Conservation (phyloP, 441 rosid species). For the Theobroma grandiflorum region DNA sequence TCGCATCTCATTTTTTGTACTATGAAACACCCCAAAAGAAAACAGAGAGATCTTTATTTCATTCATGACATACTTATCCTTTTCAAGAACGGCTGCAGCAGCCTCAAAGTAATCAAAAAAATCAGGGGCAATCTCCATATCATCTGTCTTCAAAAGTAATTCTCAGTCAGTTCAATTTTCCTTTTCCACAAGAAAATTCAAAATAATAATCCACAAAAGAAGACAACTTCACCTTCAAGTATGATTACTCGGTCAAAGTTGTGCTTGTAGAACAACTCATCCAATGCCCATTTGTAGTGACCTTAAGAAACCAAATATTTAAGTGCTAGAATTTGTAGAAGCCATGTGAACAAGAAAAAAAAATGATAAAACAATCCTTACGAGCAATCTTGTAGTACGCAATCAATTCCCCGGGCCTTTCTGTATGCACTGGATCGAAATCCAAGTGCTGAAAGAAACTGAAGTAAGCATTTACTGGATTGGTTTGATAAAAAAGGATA, state of each 20-base stretch:
- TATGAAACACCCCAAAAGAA: slow-evolving; percentile 21
- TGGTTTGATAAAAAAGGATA: slow-evolving; percentile 18
- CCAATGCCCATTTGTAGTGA: slow-evolving; percentile 99
- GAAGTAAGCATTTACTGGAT: slow-evolving; percentile 31
- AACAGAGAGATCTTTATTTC: slow-evolving; percentile 20
- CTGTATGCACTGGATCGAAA: slow-evolving; percentile 70
- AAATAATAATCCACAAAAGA: slow-evolving; percentile 7
- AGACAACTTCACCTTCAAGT: slow-evolving; percentile 78
- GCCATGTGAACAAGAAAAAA: slow-evolving; percentile 24
- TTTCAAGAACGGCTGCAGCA: slow-evolving; percentile 84
- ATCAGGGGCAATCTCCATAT: slow-evolving; percentile 96
- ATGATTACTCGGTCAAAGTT: slow-evolving; percentile 83
- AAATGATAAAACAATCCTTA: slow-evolving; percentile 48
- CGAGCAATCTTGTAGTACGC: slow-evolving; percentile 97
- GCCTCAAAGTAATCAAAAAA: slow-evolving; percentile 98
- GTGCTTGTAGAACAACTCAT: slow-evolving; percentile 79
- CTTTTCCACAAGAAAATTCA: slow-evolving; percentile 2
- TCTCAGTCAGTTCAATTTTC: slow-evolving; percentile 29
- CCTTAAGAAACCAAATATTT: slow-evolving; percentile 51
- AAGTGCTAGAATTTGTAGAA: slow-evolving; percentile 33
- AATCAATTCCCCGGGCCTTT: slow-evolving; percentile 90
- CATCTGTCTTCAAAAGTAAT: slow-evolving; percentile 69
- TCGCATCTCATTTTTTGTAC: slow-evolving; percentile 22
- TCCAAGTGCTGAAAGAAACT: slow-evolving; percentile 78
- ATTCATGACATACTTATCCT: slow-evolving; percentile 72